These are phyloP conservation scores for Sarcocystis neurona DNA, from an alignment of 169 alveolate genomes.

Conservation along the genomic window DNA sequence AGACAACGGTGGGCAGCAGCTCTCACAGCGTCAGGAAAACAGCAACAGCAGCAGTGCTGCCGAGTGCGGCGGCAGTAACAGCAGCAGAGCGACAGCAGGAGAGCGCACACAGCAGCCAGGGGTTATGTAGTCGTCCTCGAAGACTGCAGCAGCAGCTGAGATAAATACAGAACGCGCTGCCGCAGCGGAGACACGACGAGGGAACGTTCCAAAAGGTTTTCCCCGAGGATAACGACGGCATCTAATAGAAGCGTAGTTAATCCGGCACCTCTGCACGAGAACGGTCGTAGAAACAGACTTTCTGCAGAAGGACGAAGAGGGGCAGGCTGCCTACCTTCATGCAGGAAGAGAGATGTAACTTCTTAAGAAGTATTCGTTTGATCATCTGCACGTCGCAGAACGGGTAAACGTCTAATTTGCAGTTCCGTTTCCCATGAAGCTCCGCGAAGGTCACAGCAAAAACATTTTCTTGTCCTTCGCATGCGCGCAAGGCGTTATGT, in stretches of 20 bases:
- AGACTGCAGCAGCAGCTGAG: background rate
- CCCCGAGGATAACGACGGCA: too few relatives aligned
- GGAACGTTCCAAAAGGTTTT: background rate
- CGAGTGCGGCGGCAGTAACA: background rate
- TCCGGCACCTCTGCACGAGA: too few relatives aligned
- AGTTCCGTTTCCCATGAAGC: conserved; percentile 56
- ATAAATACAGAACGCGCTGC: background rate
- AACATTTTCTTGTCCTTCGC: conserved; percentile 52
- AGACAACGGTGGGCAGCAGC: background rate
- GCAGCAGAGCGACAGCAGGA: background rate
- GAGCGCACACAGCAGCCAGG: too few relatives aligned
- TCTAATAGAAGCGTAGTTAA: too few relatives aligned
- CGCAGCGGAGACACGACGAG: background rate
- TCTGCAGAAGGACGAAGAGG: too few relatives aligned
- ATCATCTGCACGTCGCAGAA: conserved; percentile 88
- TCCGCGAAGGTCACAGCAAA: conserved; percentile 59
- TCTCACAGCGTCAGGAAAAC: background rate
- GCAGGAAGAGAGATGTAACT: conserved; percentile 78
- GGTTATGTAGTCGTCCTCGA: too few relatives aligned
- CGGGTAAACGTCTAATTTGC: conserved; percentile 77
- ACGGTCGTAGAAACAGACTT: too few relatives aligned
- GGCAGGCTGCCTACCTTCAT: conserved; percentile 68
- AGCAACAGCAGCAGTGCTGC: background rate
- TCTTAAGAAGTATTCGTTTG: conserved; percentile 84
- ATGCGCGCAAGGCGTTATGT: conserved; percentile 60